phyloP scores from a whole-genome alignment of 352 stramenopile species.

The Albugo candida region DNA sequence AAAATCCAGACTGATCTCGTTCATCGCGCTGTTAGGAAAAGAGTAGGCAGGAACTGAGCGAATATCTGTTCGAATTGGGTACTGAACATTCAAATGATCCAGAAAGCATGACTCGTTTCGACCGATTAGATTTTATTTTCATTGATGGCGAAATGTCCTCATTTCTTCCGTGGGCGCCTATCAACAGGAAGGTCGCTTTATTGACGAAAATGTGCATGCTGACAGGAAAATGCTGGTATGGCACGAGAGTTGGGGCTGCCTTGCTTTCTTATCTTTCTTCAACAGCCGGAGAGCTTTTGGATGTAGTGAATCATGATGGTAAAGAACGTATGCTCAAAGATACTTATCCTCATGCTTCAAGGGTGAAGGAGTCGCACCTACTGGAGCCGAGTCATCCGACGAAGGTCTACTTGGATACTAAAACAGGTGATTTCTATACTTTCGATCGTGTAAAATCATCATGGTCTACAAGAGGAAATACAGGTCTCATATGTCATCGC shows the following conservation, averaged over 20 bases:
- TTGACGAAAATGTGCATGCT: conserved; percentile 78
- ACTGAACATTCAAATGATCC: conserved; percentile 34
- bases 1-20: neutral
- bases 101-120: conserved; percentile 51
- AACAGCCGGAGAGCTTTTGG: conserved; percentile 37
- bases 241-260: conserved; percentile 27
- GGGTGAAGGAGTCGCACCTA: neutral
- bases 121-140: conserved; percentile 66
- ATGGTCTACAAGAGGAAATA: no score
- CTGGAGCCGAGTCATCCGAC: neutral
- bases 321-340: conserved; percentile 23
- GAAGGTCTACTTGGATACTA: conserved; percentile 42
- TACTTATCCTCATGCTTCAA: conserved; percentile 5
- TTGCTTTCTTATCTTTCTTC: conserved; percentile 50
- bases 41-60: conserved; percentile 33
- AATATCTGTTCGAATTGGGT: conserved; percentile 60
- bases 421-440: conserved; percentile 49
- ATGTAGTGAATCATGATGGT: conserved; percentile 40
- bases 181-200: conserved; percentile 35
- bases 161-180: conserved; percentile 33
- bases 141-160: conserved; percentile 37
- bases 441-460: conserved; percentile 2
- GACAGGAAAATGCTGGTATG: conserved; percentile 69
- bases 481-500: neutral
- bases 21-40: conserved; percentile 20